phyloP scores from a whole-genome alignment of 148 eudicot species.

The Rheum nobile region DNA sequence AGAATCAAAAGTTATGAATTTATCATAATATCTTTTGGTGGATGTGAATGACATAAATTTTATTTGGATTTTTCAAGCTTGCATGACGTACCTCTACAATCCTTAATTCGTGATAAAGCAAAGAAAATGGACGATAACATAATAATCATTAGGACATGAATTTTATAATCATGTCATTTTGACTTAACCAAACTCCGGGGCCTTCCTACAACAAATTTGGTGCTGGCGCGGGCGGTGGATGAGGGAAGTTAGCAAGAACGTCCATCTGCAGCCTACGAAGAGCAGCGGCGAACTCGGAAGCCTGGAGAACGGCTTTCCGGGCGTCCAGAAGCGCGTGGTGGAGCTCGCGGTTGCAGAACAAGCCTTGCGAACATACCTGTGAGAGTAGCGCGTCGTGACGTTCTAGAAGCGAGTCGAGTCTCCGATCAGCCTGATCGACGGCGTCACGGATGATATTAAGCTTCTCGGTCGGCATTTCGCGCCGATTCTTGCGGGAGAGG shows the following conservation, averaged over 20 bases:
- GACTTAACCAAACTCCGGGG: too few relatives aligned
- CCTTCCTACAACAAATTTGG: too few relatives aligned
- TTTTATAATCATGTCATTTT: too few relatives aligned
- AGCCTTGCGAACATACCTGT: constrained; percentile 32
- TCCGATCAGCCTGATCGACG: constrained; percentile 30
- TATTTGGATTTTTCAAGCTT: too few relatives aligned
- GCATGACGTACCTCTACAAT: too few relatives aligned
- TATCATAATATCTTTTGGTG: too few relatives aligned
- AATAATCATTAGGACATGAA: too few relatives aligned
- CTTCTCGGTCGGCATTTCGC: not conserved
- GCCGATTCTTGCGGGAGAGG: not conserved
- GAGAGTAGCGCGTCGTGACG: constrained; percentile 39
- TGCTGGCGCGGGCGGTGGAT: not conserved
- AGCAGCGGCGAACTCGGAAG: constrained; percentile 20
- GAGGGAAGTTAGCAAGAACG: constrained; percentile 24
- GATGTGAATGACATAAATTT: too few relatives aligned
- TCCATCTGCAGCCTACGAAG: constrained; percentile 38
- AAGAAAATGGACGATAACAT: too few relatives aligned
- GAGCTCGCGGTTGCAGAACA: constrained; percentile 29
- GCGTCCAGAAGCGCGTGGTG: constrained; percentile 32
- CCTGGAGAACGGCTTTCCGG: constrained; percentile 28
- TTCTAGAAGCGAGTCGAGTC: constrained; percentile 22
- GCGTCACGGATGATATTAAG: constrained; percentile 17
- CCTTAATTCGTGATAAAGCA: too few relatives aligned
- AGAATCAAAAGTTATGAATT: too few relatives aligned